Base-by-base conservation (phyloP, 2,329 filamentous ascomycete species). In the Blastomyces parvus region DNA sequence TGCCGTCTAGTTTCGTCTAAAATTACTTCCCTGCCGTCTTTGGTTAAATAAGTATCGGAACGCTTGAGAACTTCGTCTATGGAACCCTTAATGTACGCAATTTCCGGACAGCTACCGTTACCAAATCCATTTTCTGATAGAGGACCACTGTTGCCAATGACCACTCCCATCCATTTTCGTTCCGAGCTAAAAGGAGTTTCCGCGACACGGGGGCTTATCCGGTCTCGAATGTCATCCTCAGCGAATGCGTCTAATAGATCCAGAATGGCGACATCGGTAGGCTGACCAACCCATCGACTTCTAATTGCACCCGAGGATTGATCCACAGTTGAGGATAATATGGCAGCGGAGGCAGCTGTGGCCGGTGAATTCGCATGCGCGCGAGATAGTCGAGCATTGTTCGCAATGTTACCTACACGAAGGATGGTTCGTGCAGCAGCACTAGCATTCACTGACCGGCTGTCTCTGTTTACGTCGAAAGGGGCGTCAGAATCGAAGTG, bases 111-210 rank as follows among this genome's bases (percentile, higher is more conserved):
- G 46, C 88, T 86, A 62, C 80, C 79, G 33, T 65, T 59, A 19
- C 62, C 61, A 44, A 62, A 60, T 64, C 80, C 81, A 36, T 81
- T 80, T 58, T 85, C 82, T 27, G 81, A 79, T 42, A 33, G 57
- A 53, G 78, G 71, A 63, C 74, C 76, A 40, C 77, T 76, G 66
- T 76, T 78, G 38, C 86, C 86, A 68, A 97, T 89, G 1, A 91
- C 88, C 36, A 97, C 92, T 42, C 95, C 95, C 95, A 99, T 99
- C 93, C 93, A 99, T 76, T 99, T 99, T 63, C 93, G 85, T 73
- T 96, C 91, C 0, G 94, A 99, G 73, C 93, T 97, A 76, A 99
- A 99, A 0, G 94, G 92, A 0, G 90, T 92, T 74, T 99, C 94
- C 53, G 86, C 86, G 40, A 88, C 84, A 59, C 93, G 88, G 40